Conservation (phyloP, 345 rosid genomes). For the Gossypium thurberi region DNA sequence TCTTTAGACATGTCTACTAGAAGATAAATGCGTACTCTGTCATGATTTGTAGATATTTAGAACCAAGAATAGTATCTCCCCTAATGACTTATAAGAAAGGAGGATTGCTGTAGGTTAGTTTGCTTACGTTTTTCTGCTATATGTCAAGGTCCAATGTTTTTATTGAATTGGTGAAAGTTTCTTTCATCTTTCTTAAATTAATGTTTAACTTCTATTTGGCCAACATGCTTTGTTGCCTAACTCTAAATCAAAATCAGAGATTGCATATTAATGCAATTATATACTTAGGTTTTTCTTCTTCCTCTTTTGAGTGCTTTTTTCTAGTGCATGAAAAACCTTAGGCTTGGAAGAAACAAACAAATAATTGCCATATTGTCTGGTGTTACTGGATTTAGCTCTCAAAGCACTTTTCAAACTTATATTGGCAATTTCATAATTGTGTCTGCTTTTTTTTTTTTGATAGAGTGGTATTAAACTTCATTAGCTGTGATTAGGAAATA, state of each 20-base stretch:
- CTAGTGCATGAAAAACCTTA: background rate
- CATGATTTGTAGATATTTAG: background rate
- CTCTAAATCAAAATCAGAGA: background rate
- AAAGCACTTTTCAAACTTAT: background rate
- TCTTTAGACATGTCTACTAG: slow-evolving; percentile 20
- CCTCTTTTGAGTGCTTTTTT: background rate
- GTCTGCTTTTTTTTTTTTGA: background rate
- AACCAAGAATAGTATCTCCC: background rate
- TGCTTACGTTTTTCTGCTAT: background rate
- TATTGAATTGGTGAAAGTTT: background rate
- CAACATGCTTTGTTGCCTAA: background rate
- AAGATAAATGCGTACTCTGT: background rate
- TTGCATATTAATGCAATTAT: background rate
- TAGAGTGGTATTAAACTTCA: background rate
- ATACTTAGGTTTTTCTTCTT: background rate
- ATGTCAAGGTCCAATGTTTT: background rate
- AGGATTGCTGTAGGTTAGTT: background rate
- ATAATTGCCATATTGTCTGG: background rate
- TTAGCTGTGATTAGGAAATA: background rate
- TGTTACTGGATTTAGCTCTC: background rate
- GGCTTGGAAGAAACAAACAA: background rate
- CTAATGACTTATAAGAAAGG: background rate
- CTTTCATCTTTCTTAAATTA: background rate
- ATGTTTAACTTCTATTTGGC: background rate
- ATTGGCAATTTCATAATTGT: background rate